Evolutionary conservation across 2,329 filamentous ascomycete genomes (phyloP).

Genomic region (Fusarium irregulare): DNA sequence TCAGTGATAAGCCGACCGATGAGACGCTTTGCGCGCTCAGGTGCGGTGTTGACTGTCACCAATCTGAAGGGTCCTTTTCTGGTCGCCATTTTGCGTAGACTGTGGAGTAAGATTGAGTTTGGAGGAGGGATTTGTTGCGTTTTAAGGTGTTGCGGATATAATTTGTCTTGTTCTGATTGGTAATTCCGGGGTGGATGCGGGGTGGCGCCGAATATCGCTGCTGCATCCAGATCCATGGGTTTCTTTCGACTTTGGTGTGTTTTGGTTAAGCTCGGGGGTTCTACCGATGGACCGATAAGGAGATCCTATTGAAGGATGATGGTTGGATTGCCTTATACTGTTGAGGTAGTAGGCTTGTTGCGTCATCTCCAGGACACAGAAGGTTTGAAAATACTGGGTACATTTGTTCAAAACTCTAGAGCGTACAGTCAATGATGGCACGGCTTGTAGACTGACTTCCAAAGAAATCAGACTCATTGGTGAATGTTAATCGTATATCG

Average conservation of each 20-base stretch:
- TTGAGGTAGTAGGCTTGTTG: not conserved
- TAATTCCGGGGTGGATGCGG: not conserved
- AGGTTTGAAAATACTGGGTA: too few relatives aligned
- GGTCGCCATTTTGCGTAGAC: not conserved
- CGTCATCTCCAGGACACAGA: fast-evolving
- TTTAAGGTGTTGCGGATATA: not conserved
- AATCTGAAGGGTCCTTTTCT: conserved; percentile 14
- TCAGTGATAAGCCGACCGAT: conserved; percentile 12
- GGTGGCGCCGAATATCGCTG: not conserved
- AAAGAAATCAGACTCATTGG: too few relatives aligned
- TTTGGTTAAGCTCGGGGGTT: not conserved
- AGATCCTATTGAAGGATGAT: fast-evolving
- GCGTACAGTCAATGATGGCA: too few relatives aligned
- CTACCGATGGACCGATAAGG: not conserved
- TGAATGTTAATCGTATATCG: too few relatives aligned
- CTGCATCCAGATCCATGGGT: not conserved
- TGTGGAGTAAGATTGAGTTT: not conserved
- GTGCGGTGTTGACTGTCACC: conserved; percentile 10
- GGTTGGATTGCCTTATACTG: not conserved
- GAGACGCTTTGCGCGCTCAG: conserved; percentile 13
- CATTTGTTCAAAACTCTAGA: too few relatives aligned
- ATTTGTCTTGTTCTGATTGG: not conserved
- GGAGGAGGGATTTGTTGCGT: not conserved
- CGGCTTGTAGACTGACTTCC: too few relatives aligned
- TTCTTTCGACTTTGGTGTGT: not conserved